A percentile compares a stretch with the other conserved stretches of the same genome.
phyloP scores from a whole-genome alignment of 2,329 filamentous ascomycete species.

The Hirsutella thompsonii region DNA sequence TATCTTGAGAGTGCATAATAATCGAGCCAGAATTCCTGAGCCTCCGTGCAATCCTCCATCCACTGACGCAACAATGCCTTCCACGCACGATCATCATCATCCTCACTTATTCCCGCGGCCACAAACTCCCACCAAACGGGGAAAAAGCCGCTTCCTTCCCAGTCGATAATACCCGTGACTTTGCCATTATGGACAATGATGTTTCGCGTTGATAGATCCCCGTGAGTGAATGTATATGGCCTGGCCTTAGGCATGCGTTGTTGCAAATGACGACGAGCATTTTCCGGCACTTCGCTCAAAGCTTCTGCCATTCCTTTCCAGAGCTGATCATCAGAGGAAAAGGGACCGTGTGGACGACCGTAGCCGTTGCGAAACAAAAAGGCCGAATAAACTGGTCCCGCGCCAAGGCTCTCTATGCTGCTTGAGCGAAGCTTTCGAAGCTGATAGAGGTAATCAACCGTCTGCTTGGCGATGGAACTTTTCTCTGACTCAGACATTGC shows the following conservation, averaged over 20 bases:
- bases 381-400: constrained; percentile 2
- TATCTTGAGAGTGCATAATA: constrained; percentile 1
- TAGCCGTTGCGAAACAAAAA: constrained; percentile 2
- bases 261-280: constrained; percentile 1
- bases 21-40: constrained; percentile 2
- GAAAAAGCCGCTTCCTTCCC: constrained; percentile 22
- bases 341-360: constrained; percentile 4
- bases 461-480: constrained; percentile 13
- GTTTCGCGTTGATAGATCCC: constrained; percentile 21
- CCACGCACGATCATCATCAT: constrained; percentile 9
- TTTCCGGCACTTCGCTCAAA: constrained; percentile 1
- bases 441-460: constrained; percentile 5
- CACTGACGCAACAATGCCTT: constrained; percentile 5
- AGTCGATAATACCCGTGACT: constrained; percentile 25
- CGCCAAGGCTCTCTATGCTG: constrained; percentile 3
- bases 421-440: constrained; percentile 4
- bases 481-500: constrained; percentile 11
- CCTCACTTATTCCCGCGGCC: constrained; percentile 14
- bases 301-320: constrained; percentile 3
- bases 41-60: background rate
- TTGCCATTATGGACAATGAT: constrained; percentile 23
- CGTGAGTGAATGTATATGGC: constrained; percentile 22
- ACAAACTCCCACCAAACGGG: constrained; percentile 26
- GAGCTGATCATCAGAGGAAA: constrained; percentile 3
- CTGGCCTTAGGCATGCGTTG: constrained; percentile 6